These are phyloP conservation scores for Pseudonitzschia delicatissima DNA, from an alignment of 108 stramenopile species.

Conservation along the genomic window DNA sequence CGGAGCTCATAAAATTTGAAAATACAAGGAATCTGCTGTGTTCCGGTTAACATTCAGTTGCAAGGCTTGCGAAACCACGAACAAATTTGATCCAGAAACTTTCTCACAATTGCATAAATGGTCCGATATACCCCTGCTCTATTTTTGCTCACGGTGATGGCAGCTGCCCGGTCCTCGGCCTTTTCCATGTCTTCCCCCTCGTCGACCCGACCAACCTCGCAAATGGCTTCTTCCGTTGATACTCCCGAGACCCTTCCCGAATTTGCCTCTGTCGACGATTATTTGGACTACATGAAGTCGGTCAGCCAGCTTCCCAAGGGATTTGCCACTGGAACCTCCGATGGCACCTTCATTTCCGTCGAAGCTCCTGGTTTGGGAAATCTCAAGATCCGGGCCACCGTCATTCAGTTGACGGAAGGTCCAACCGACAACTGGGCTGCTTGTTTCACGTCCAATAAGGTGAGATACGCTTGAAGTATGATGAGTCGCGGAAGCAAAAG, in stretches of 20 bases:
- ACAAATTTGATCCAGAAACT: too few relatives aligned
- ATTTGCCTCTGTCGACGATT: constrained; percentile 61
- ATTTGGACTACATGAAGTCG: constrained; percentile 55
- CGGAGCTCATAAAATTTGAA: too few relatives aligned
- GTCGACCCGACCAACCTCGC: background rate
- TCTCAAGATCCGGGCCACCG: constrained; percentile 73
- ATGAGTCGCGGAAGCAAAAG: background rate
- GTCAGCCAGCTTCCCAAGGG: constrained; percentile 68
- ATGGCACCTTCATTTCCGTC: constrained; percentile 71
- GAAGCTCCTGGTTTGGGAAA: constrained; percentile 81
- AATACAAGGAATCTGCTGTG: too few relatives aligned
- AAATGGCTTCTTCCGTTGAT: constrained; percentile 15
- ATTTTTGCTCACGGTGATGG: background rate
- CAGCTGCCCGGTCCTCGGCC: background rate
- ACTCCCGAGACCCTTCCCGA: constrained; percentile 62
- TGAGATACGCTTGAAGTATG: constrained; percentile 11
- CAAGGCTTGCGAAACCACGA: too few relatives aligned
- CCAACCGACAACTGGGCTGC: constrained; percentile 87
- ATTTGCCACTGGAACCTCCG: constrained; percentile 78
- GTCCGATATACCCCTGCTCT: background rate
- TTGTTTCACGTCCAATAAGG: constrained; percentile 82
- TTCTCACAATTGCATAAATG: too few relatives aligned
- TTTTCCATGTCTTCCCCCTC: background rate
- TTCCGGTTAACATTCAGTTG: too few relatives aligned
- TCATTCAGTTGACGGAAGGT: constrained; percentile 82